phyloP scores from a whole-genome alignment of 2,329 filamentous ascomycete genomes.

The Sporothrix mexicana region DNA sequence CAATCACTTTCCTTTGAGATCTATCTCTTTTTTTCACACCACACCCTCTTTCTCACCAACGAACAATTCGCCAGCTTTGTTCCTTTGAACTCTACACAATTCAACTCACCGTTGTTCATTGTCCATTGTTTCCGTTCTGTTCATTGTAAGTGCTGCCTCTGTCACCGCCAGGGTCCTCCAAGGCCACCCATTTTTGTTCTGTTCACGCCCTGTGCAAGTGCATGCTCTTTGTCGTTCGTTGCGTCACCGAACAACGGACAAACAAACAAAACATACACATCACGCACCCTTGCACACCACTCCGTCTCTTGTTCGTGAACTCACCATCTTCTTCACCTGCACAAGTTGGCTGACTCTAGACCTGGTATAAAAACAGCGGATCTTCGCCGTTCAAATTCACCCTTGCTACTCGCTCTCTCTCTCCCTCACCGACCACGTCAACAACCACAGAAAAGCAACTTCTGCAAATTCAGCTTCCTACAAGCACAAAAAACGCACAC shows the following conservation, averaged over 20 bases:
- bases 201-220: conserved; percentile 17
- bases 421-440: neutral
- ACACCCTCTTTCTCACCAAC: neutral
- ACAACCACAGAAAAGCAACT: conserved; percentile 2
- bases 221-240: conserved; percentile 18
- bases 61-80: conserved; percentile 1
- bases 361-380: conserved; percentile 20
- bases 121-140: conserved; percentile 15
- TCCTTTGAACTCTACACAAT: conserved; percentile 16
- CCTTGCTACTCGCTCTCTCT: neutral
- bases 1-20: conserved; percentile 47
- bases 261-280: conserved; percentile 9
- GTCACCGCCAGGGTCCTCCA: neutral
- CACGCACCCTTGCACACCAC: neutral
- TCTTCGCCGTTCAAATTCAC: conserved; percentile 1
- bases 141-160: conserved; percentile 14
- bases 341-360: conserved; percentile 20
- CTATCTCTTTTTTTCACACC: conserved; percentile 10
- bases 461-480: neutral
- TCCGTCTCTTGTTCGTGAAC: conserved; percentile 21
- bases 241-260: neutral
- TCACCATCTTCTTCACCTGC: conserved; percentile 9
- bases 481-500: conserved; percentile 33
- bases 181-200: neutral
- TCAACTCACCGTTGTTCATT: neutral